These are phyloP conservation scores for Maudiozyma humilis DNA, from an alignment of 1,139 yeast species.

Conservation along the genomic window DNA sequence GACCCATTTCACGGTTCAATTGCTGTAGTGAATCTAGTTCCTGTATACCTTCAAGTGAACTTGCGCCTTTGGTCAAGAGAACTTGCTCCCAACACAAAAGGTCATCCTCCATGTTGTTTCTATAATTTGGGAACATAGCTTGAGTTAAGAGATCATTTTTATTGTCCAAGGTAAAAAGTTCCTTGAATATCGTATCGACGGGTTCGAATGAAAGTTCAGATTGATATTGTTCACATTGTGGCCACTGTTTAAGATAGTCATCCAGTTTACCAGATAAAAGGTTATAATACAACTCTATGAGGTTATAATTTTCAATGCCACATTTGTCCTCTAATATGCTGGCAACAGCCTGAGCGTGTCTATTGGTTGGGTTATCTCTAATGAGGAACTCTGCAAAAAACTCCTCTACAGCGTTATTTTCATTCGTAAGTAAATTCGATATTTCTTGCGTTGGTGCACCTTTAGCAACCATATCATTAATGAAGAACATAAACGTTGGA, in stretches of 20 bases:
- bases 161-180: conserved; percentile 29
- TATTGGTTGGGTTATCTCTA: conserved; percentile 30
- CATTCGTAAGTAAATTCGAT: conserved; percentile 21
- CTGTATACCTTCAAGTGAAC: not conserved
- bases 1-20: conserved; percentile 35
- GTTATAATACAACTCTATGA: conserved; percentile 28
- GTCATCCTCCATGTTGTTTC: conserved; percentile 28
- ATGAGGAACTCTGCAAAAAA: conserved; percentile 30
- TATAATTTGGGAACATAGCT: conserved; percentile 27
- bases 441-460: conserved; percentile 26
- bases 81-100: conserved; percentile 27
- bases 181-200: conserved; percentile 29
- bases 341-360: conserved; percentile 26
- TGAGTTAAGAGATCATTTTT: conserved; percentile 28
- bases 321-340: conserved; percentile 22
- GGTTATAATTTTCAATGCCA: conserved; percentile 23
- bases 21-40: conserved; percentile 10
- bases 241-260: conserved; percentile 24
- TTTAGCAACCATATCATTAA: conserved; percentile 31
- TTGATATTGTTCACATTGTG: conserved; percentile 16
- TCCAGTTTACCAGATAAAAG: conserved; percentile 23
- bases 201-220: conserved; percentile 25
- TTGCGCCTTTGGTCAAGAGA: conserved; percentile 12
- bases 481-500: conserved; percentile 39
- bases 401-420: conserved; percentile 22